These are phyloP conservation scores for Nemophila menziesii DNA, from an alignment of 257 asterid genomes.

Conservation along the genomic window DNA sequence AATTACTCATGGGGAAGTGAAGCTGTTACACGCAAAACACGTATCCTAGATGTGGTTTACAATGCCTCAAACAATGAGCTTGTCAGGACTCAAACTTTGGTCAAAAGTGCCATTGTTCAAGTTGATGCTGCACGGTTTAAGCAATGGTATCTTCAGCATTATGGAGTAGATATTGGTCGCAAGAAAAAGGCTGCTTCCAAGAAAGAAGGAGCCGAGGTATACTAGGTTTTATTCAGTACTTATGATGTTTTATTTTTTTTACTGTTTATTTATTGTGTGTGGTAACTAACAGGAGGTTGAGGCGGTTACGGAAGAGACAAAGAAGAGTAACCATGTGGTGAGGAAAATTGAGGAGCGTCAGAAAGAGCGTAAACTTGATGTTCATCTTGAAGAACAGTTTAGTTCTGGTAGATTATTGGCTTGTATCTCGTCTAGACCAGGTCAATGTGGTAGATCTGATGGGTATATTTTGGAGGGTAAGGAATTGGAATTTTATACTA, in stretches of 20 bases:
- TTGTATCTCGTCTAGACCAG: constrained; percentile 53
- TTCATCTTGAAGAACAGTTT: constrained; percentile 58
- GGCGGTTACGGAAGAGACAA: constrained; percentile 36
- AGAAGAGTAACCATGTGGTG: constrained; percentile 48
- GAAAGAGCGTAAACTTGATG: constrained; percentile 42
- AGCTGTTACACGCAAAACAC: constrained; percentile 54
- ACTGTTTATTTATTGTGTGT: background rate
- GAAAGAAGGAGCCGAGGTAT: constrained; percentile 60
- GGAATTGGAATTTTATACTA: constrained; percentile 16
- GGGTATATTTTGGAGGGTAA: constrained; percentile 30
- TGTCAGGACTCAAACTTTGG: constrained; percentile 66
- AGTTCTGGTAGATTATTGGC: constrained; percentile 47
- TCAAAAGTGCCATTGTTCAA: constrained; percentile 61
- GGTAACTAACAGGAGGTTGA: constrained; percentile 22
- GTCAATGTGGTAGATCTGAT: constrained; percentile 61
- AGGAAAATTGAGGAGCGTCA: constrained; percentile 56
- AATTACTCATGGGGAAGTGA: constrained; percentile 70
- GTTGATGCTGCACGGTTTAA: constrained; percentile 80
- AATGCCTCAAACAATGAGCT: constrained; percentile 65
- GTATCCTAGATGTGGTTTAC: constrained; percentile 63
- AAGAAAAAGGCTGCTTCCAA: constrained; percentile 44
- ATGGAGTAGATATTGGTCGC: constrained; percentile 76
- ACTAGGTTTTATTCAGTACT: background rate
- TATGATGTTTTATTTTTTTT: background rate
- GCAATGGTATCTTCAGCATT: constrained; percentile 77